phyloP scores from a whole-genome alignment of 2,329 filamentous ascomycete species.

The Paracamarosporium sp. region DNA sequence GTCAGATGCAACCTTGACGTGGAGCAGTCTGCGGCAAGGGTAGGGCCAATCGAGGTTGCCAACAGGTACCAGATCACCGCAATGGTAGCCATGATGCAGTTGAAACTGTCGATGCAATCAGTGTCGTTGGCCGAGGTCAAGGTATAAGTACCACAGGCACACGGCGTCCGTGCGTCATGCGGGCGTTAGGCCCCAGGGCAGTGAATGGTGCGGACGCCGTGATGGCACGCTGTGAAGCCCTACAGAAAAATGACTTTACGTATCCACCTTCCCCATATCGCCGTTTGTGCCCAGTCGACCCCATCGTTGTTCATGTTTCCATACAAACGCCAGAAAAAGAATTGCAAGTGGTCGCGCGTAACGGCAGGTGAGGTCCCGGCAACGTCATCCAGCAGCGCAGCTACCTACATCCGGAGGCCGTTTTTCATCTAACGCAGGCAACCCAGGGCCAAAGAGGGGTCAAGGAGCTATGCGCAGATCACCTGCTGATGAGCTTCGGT shows the following conservation, averaged over 20 bases:
- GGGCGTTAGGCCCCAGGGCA: neutral
- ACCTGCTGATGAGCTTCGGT: neutral
- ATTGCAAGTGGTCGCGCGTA: neutral
- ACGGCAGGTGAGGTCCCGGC: neutral
- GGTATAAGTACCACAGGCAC: neutral
- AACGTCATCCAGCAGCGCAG: slow-evolving; percentile 6
- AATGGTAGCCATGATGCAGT: slow-evolving; percentile 25
- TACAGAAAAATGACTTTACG: neutral
- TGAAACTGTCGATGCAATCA: neutral
- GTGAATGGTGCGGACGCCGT: neutral
- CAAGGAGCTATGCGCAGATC: neutral
- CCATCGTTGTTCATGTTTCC: neutral
- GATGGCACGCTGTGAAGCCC: neutral
- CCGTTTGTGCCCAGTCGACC: neutral
- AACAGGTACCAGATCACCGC: slow-evolving; percentile 9
- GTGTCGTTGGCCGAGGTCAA: neutral
- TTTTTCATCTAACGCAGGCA: neutral
- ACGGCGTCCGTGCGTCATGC: slow-evolving; percentile 3
- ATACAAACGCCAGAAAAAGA: neutral
- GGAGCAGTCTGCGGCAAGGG: slow-evolving; percentile 14
- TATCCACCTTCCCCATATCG: neutral
- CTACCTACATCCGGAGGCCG: neutral
- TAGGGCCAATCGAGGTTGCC: neutral
- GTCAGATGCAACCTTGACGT: slow-evolving; percentile 52
- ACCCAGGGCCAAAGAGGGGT: slow-evolving; percentile 2